Base-by-base conservation (phyloP, 2,329 filamentous ascomycete genomes). In the Bertia moriformis region DNA sequence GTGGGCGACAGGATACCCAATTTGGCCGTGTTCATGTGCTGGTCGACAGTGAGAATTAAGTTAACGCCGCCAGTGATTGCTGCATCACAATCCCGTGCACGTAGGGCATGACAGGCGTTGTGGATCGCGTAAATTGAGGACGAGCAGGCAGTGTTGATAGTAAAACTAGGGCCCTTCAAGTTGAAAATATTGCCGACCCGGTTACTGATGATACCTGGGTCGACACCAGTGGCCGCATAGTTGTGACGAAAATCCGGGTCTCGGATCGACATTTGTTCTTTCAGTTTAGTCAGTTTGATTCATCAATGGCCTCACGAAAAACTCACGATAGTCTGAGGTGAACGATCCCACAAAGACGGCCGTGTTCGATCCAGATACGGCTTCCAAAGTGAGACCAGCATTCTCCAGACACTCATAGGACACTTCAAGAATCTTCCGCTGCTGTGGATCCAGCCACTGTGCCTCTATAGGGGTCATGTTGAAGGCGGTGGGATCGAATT, bases 361-460 rank as follows among this genome's bases (percentile, higher is more conserved):
- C 4, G 49, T 57, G 7, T 48, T 48, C 4, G 49, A 47, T 3
- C 53, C 52, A 4, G 43, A 20, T 13, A 58, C 38, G 1, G 47
- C 29, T 1, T 55, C 46, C n/a, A 58, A 41, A 1, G 51, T 44
- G 1, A 59, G 27, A 14, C 61, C 60, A 1, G 54, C 56, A 4
- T 46, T 50, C 32, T 58, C 59, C 2, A 73, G 45, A 1, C 59
- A 56, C 39, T 66, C 61, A 38, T 59, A 63, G n/a, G 51, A 50
- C 0, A 60, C 54, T 38, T 66, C 59, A 3, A 63, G 51, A 14
- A 60, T 45, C 41, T 56, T 52, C 1, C 61, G 49, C 42, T 63
- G 59, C 43, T 65, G 61, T 1, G 62, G 62, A 37, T 66, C 62
- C 42, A 64, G 54, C 18, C 47, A 49, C 37, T 51, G 48, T n/a